Percentiles rank a stretch among this genome's conserved stretches.
Evolutionary conservation across 805 yeast species (phyloP).

Genomic region (Wickerhamiella parazyma): DNA sequence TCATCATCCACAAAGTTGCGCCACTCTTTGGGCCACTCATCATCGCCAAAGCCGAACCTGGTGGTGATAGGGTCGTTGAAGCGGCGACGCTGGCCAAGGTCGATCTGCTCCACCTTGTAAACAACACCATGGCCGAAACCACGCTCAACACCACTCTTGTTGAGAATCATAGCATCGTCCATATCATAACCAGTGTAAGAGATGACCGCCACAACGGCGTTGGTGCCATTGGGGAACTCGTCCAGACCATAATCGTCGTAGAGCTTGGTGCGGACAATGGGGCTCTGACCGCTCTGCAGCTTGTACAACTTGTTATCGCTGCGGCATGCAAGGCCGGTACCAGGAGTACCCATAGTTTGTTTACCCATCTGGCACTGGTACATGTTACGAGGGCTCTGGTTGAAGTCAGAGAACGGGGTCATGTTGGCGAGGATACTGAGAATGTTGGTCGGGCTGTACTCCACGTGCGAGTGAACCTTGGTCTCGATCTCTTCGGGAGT

Average conservation of each 20-base stretch:
- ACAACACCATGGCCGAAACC: constrained; percentile 97
- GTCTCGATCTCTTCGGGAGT: constrained; percentile 79
- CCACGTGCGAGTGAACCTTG: constrained; percentile 81
- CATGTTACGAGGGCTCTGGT: constrained; percentile 99
- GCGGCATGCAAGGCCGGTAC: constrained; percentile 83
- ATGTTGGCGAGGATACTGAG: constrained; percentile 88
- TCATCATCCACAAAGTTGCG: constrained; percentile 75
- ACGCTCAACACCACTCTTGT: constrained; percentile 93
- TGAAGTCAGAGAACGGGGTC: constrained; percentile 96
- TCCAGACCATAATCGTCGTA: constrained; percentile 97
- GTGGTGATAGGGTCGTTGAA: constrained; percentile 91
- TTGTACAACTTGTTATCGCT: constrained; percentile 90
- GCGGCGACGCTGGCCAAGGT: constrained; percentile 59
- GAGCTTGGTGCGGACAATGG: constrained; percentile 83
- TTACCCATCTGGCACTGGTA: constrained; percentile 99
- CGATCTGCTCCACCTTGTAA: constrained; percentile 86
- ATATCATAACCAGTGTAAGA: constrained; percentile 98
- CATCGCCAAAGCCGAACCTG: constrained; percentile 88
- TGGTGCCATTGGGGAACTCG: constrained; percentile 95
- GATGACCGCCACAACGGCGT: constrained; percentile 97
- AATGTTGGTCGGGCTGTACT: constrained; percentile 87
- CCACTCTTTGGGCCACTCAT: constrained; percentile 89
- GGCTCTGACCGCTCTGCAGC: constrained; percentile 91
- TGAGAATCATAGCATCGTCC: constrained; percentile 99
- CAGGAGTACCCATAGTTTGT: constrained; percentile 99